Evolutionary conservation across 306 rosid species (phyloP), one percentile per base, ranked within the genome.

Genomic region (Calophaca sinica): DNA sequence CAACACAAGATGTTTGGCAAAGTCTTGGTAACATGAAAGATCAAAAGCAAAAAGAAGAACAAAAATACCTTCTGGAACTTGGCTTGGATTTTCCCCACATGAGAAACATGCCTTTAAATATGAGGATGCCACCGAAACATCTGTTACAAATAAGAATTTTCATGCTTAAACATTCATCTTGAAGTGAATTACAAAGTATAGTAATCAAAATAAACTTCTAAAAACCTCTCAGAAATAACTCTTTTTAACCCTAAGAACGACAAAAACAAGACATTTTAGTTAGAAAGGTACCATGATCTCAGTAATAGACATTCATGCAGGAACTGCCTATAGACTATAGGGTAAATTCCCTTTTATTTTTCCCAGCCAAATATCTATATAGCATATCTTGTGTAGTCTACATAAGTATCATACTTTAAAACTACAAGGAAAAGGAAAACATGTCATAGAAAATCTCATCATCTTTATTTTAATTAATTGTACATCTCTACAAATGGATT

Each of bases 91-190:
- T 62, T 88, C 92, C 51, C 93, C 97, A 71, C 97, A 93, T 4
- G 96, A 91, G 82, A 91, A 93, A 82, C 98, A 93, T 48, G 90
- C 80, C 82, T 81, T 93, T 79, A 89, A 83, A 62, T 86, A 73
- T 51, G 88, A 81, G 20, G 93, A 84, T 54, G 87, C 59, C 71
- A 66, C 58, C 9, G 86, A 84, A 68, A 76, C 81, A 74, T 82
- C 92, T 80, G 86, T 84, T 65, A 79, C 74, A 82, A 73, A 13
- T 59, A 60, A 85, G 63, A 51, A 38, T 44, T 60, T 51, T 53
- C 49, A 62, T 29, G 70, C 77, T 79, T 74, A 78, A 70, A 76
- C 48, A 5, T 68, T 66, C 60, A 58, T 36, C 62, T 58, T 77
- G 20, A 26, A 58, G 33, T 58, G 38, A 57, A 77, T 46, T 73